Conservation (phyloP, 2,329 filamentous ascomycete species). For the Arthrocladium fulminans region DNA sequence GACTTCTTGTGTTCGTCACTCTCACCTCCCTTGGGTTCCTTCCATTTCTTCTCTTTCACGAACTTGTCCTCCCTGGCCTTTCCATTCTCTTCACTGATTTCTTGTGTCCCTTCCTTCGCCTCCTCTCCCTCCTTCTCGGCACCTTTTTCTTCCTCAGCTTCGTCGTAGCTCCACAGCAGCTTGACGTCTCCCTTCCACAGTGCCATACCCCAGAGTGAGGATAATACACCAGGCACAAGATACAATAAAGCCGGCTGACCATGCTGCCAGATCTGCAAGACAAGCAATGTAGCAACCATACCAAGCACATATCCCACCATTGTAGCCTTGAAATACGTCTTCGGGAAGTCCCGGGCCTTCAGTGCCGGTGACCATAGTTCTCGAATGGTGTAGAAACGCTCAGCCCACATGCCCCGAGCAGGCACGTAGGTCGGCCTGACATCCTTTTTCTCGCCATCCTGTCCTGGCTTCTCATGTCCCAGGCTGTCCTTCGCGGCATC, state of each 20-base stretch:
- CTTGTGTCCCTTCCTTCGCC: neutral
- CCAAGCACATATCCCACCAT: conserved; percentile 68
- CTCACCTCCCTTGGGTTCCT: neutral
- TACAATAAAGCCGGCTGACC: conserved; percentile 89
- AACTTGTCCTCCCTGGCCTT: neutral
- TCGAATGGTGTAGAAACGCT: conserved; percentile 63
- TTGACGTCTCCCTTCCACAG: conserved; percentile 60
- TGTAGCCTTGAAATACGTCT: conserved; percentile 75
- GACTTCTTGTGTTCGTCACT: neutral
- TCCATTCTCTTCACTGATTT: neutral
- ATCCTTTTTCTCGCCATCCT: conserved; percentile 15
- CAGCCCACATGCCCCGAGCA: conserved; percentile 69
- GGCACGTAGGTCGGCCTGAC: conserved; percentile 24
- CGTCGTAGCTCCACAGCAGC: conserved; percentile 73
- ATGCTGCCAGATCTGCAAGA: conserved; percentile 68
- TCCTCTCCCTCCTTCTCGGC: conserved; percentile 4
- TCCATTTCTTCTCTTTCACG: neutral
- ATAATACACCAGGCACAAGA: conserved; percentile 76
- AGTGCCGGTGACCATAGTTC: conserved; percentile 27
- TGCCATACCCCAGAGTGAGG: conserved; percentile 66
- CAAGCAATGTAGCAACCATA: conserved; percentile 65
- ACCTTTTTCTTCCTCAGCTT: conserved; percentile 43
- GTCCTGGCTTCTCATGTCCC: conserved; percentile 8
- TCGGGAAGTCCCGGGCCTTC: conserved; percentile 53
- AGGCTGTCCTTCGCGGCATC: neutral